Evolutionary conservation across 129 eudicot genomes (phyloP).

Genomic region (Centaurea solstitialis): DNA sequence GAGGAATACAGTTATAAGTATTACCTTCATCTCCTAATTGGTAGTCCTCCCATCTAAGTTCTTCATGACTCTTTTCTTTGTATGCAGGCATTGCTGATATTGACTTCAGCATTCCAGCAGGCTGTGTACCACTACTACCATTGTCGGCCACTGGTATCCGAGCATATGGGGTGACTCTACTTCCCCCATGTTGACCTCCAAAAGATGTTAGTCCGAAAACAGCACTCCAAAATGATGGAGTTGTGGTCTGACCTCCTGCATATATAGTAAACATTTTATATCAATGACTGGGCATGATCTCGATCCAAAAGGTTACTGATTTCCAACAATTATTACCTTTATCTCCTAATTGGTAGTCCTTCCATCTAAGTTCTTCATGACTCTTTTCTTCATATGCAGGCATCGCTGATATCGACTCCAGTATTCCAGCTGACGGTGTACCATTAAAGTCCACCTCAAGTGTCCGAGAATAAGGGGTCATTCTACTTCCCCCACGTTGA

Average conservation of each 20-base stretch:
- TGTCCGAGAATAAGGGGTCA: constrained; percentile 69
- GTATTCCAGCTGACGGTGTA: constrained; percentile 72
- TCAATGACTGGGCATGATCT: not conserved
- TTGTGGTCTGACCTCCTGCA: constrained; percentile 73
- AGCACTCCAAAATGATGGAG: constrained; percentile 70
- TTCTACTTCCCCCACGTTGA: constrained; percentile 85
- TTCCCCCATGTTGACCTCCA: no score
- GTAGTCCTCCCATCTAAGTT: no score
- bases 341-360: constrained; percentile 91
- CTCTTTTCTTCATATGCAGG: constrained; percentile 86
- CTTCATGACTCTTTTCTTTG: no score
- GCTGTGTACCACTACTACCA: no score
- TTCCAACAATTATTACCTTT: constrained; percentile 54
- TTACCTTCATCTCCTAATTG: no score
- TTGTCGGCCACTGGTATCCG: no score
- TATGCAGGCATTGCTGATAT: no score
- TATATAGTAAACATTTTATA: constrained; percentile 1
- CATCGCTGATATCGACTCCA: constrained; percentile 97
- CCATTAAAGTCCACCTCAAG: constrained; percentile 65
- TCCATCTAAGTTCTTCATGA: constrained; percentile 98
- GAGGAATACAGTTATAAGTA: no score
- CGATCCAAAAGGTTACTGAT: no score
- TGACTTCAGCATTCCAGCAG: no score
- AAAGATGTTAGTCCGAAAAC: no score
- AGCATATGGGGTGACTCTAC: no score